Evolutionary conservation across 192 early-diverging fungal species (phyloP), one percentile per base, ranked within the genome.

Genomic region (Thamnidium elegans): DNA sequence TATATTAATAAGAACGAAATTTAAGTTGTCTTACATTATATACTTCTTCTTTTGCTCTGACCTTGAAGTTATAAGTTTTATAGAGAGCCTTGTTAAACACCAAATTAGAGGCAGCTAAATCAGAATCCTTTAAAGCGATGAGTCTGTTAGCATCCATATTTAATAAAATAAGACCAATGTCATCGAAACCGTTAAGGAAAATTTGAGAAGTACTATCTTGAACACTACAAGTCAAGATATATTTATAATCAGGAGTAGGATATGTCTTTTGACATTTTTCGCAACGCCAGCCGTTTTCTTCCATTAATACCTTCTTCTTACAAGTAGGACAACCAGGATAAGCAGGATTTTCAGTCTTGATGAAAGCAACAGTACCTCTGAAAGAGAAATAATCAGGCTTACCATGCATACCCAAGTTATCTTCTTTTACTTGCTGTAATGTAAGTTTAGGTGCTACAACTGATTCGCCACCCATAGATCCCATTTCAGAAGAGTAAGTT

Each of bases 241-340:
- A 98, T 55, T 65, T 64, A 26, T 94, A 90, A 8, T 87, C 76
- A 13, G 95, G 95, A 2, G 70, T 78, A 11, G 85, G 79, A 69
- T 77, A 89, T 3, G 79, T 71, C 55, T 81, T 80, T 61, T 90
- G 74, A 71, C 94, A 97, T 69, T 93, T 95, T 60, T 96, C 96
- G 70, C 97, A 99, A 55, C 92, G 67, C 95, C 95, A 99, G 30
- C 78, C 76, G 47, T 74, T 77, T 8, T 65, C 71, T 45, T 87
- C 84, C 45, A 92, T 84, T 3, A 68, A 80, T 23, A 96, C 85
- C 83, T 97, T 99, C 73, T 97, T 98, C 74, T 84, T 90, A 78
- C 97, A 99, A 1, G 72, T 77, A 8, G 88, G 90, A 72, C 97
- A 99, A 7, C 89, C 91, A 14, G 97, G 90, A 63, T 99, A 99